phyloP scores from a whole-genome alignment of 1,139 yeast genomes.

The Blastobotrys petasosporus region DNA sequence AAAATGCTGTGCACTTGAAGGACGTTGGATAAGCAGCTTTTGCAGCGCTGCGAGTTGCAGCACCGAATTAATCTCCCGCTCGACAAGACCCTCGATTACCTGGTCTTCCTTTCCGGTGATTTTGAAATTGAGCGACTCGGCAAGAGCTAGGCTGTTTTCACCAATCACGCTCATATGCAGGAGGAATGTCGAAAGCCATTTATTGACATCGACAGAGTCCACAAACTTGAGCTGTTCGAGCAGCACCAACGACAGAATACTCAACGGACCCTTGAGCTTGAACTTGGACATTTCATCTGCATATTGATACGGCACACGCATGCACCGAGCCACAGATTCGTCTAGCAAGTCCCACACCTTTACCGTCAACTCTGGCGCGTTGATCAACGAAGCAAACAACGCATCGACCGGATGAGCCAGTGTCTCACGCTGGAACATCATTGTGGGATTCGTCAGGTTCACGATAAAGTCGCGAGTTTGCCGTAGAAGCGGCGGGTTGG shows the following conservation, averaged over 20 bases:
- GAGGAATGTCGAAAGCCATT: conserved; percentile 47
- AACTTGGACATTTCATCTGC: conserved; percentile 53
- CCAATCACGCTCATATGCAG: conserved; percentile 31
- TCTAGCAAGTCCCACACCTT: conserved; percentile 59
- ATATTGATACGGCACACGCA: conserved; percentile 76
- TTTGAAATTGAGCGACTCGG: no score
- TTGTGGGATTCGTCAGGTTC: conserved; percentile 40
- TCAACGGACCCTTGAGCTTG: conserved; percentile 16
- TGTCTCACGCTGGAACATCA: conserved; percentile 44
- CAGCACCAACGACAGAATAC: conserved; percentile 64
- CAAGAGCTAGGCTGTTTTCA: not conserved
- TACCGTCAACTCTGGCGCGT: conserved; percentile 12
- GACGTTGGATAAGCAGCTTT: no score
- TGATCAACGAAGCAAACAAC: conserved; percentile 25
- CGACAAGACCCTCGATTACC: no score
- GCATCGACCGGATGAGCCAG: conserved; percentile 31
- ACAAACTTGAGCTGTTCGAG: conserved; percentile 69
- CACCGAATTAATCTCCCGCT: no score
- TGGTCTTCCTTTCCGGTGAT: no score
- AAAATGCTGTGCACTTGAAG: no score
- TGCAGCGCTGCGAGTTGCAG: no score
- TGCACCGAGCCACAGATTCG: conserved; percentile 63
- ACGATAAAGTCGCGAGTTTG: conserved; percentile 40
- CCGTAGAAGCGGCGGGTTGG: conserved; percentile 34
- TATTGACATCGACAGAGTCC: conserved; percentile 30